Conservation (phyloP, 2,329 filamentous ascomycete species). For the Thermomyces lanuginosus region DNA sequence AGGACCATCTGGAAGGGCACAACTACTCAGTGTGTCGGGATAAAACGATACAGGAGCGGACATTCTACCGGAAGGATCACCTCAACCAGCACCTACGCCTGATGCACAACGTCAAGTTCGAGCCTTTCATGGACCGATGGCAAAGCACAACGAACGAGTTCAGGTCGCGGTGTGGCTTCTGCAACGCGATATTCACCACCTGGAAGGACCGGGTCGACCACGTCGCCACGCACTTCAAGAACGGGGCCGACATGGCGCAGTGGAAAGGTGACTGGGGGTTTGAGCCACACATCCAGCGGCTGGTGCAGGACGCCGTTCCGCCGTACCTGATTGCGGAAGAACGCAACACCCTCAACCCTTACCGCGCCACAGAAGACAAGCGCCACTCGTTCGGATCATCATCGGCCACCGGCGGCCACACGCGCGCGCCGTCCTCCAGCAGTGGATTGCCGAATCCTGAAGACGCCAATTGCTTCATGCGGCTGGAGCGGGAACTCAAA, state of each 20-base stretch:
- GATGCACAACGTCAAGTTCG: conserved; percentile 43
- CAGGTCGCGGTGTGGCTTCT: conserved; percentile 33
- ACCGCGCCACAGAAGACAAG: conserved; percentile 8
- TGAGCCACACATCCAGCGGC: conserved; percentile 19
- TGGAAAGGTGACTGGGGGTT: conserved; percentile 29
- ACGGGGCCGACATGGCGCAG: conserved; percentile 21
- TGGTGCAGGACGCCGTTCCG: conserved; percentile 22
- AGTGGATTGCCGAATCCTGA: conserved; percentile 13
- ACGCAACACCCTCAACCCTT: conserved; percentile 19
- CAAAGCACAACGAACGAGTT: conserved; percentile 39
- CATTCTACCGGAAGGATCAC: conserved; percentile 48
- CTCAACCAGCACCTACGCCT: conserved; percentile 44
- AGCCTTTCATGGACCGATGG: conserved; percentile 41
- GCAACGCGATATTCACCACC: conserved; percentile 22
- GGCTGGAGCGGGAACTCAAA: conserved; percentile 25
- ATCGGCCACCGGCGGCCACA: too few species aligned
- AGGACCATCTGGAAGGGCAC: conserved; percentile 42
- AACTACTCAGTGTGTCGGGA: conserved; percentile 44
- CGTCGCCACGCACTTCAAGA: conserved; percentile 25
- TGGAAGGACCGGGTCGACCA: conserved; percentile 31
- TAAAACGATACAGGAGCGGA: conserved; percentile 42
- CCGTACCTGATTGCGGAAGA: conserved; percentile 23
- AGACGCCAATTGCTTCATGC: conserved; percentile 27
- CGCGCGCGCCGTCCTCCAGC: conserved; percentile 1
- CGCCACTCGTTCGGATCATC: too few species aligned